A percentile compares a stretch with the other conserved stretches of the same genome.
Evolutionary conservation across 345 rosid species (phyloP).

Genomic region (Eucalyptus shirleyi): DNA sequence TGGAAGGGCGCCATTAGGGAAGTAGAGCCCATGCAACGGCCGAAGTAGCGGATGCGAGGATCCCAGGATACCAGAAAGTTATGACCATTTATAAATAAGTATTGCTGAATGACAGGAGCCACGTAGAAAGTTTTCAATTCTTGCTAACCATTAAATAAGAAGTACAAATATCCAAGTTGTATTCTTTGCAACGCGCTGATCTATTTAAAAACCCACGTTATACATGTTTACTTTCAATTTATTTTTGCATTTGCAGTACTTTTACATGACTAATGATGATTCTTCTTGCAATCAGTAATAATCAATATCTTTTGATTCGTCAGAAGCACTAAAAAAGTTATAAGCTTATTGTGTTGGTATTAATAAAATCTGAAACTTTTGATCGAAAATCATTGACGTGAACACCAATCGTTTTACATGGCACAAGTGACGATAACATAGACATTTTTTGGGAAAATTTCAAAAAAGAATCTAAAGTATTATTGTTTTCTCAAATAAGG

Average conservation of each 20-base stretch:
- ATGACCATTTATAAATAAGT: background rate
- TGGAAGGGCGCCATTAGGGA: background rate
- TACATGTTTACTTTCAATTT: background rate
- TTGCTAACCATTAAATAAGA: background rate
- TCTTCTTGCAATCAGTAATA: too few species aligned
- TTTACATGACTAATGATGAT: background rate
- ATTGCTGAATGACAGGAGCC: background rate
- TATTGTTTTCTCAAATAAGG: too few species aligned
- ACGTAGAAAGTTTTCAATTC: accelerated
- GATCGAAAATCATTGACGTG: accelerated
- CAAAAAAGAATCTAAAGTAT: too few species aligned
- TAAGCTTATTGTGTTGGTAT: too few species aligned
- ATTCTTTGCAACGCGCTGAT: background rate
- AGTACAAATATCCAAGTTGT: background rate
- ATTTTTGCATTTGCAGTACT: background rate
- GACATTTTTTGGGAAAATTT: too few species aligned
- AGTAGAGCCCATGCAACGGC: background rate
- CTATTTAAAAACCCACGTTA: background rate
- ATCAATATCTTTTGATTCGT: background rate
- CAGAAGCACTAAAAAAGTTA: too few species aligned
- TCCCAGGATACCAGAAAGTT: background rate
- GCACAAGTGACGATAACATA: accelerated
- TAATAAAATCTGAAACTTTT: too few species aligned
- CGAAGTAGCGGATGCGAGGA: background rate
- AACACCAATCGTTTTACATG: accelerated